Conservation (phyloP, 352 stramenopile genomes). For the Phytophthora palmivora region DNA sequence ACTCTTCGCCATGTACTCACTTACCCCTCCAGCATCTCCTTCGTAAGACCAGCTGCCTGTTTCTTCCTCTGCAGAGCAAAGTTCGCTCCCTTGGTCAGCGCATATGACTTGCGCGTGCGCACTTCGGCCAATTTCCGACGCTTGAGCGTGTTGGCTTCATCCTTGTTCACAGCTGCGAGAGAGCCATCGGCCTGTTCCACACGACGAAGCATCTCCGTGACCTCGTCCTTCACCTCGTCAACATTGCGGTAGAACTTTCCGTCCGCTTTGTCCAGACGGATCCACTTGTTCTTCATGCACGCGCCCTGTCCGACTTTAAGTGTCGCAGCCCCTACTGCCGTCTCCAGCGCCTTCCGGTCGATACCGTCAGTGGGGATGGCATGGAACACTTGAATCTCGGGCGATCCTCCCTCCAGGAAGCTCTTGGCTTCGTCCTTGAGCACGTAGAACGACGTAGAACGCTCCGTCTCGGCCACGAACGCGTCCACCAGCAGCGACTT, state of each 20-base stretch:
- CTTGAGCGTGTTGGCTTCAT: slow-evolving; percentile 85
- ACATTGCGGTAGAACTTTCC: slow-evolving; percentile 89
- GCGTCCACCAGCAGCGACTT: slow-evolving; percentile 96
- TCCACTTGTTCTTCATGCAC: slow-evolving; percentile 99
- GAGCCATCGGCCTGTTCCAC: slow-evolving; percentile 68
- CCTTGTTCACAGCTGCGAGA: slow-evolving; percentile 70
- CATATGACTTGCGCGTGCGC: slow-evolving; percentile 94
- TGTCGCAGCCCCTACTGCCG: slow-evolving; percentile 80
- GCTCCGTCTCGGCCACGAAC: slow-evolving; percentile 88
- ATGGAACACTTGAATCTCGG: slow-evolving; percentile 87
- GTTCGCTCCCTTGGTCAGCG: slow-evolving; percentile 91
- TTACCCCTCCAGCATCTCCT: slow-evolving; percentile 98
- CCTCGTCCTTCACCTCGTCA: slow-evolving; percentile 66
- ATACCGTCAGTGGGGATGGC: slow-evolving; percentile 75
- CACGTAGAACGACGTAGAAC: slow-evolving; percentile 91
- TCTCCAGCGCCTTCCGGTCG: slow-evolving; percentile 85
- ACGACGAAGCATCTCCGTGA: slow-evolving; percentile 88
- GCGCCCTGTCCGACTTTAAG: slow-evolving; percentile 97
- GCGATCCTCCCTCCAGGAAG: slow-evolving; percentile 77
- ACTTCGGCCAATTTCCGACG: slow-evolving; percentile 84
- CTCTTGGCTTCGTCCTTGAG: slow-evolving; percentile 92
- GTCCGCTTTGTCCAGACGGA: slow-evolving; percentile 93
- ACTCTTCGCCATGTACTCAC: slow-evolving; percentile 4
- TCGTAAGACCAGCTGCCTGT: slow-evolving; percentile 97
- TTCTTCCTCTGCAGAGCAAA: slow-evolving; percentile 96